Evolutionary conservation across 148 eudicot species (phyloP), one percentile per base, ranked within the genome.

Genomic region (Nyssa sinensis): DNA sequence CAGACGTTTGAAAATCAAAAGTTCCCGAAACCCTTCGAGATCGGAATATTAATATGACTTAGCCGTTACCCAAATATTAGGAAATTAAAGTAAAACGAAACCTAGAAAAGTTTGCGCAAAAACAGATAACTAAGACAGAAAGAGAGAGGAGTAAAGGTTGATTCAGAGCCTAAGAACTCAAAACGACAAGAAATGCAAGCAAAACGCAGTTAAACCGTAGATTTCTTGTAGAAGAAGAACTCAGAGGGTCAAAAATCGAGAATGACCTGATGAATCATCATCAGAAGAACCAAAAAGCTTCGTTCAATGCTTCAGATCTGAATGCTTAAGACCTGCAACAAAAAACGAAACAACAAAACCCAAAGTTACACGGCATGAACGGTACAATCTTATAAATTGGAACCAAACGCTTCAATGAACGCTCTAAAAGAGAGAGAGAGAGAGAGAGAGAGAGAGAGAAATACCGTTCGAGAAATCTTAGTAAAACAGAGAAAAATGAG

Each of bases 221-320:
- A 66, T 65, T 35, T 66, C 63, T 51, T 47, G 67, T 12, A 73
- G 19, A 35, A 62, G 1, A 64, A 25, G 16, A 4, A 33, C 7
- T 29, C n/a, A 29, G 25, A 69, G 16, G 1, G n/a, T 37, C 27
- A 39, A 31, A 59, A 1, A 53, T 62, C 7, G 0, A 32, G 49
- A 8, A 14, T 3, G 29, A 62, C n/a, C 51, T 32, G 63, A 41
- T 51, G 19, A 27, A 51, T 19, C 57, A 23, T 47, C 30, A 28
- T 24, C 68, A 44, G 2, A 10, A 23, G 16, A 41, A 37, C 27
- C 41, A 29, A 28, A 21, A 5, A 74, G 31, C 64, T 19, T n/a
- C 69, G 12, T 41, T 29, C 47, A 64, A 37, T 23, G 78, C 78
- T 73, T 69, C 49, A 78, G 82, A 84, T 84, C 86, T 84, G 82